Conservation (phyloP, 202 grass and related monocot genomes). For the Saccharum hybrid region DNA sequence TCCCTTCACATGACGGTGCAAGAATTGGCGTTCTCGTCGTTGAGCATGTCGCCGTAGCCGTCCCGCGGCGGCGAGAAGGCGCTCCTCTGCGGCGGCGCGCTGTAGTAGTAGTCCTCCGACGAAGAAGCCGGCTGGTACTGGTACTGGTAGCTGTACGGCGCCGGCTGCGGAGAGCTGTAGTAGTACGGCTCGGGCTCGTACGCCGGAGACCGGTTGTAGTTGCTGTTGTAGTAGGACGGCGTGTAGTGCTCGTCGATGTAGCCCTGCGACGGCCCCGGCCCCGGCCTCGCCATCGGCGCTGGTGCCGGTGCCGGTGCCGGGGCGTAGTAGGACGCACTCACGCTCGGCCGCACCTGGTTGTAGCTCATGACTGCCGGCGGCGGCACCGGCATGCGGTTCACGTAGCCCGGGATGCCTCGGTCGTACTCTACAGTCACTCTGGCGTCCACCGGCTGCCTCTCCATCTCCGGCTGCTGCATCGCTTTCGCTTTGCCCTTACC, state of each 20-base stretch:
- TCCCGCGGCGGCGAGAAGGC: conserved; percentile 57
- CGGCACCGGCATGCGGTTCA: conserved; percentile 44
- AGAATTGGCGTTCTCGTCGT: conserved; percentile 82
- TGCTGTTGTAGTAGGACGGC: conserved; percentile 43
- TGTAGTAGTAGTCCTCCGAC: conserved; percentile 61
- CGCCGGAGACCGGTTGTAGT: conserved; percentile 28
- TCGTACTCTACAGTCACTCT: conserved; percentile 47
- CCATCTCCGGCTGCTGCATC: conserved; percentile 31
- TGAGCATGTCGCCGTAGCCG: conserved; percentile 63
- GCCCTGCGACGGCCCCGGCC: conserved; percentile 44
- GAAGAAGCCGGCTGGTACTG: conserved; percentile 32
- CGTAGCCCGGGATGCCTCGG: conserved; percentile 35
- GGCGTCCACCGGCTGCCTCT: conserved; percentile 41
- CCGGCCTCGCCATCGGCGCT: conserved; percentile 29
- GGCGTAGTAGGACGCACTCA: conserved; percentile 77
- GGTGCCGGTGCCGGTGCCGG: conserved; percentile 36
- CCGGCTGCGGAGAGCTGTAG: conserved; percentile 49
- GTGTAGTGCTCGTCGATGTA: conserved; percentile 59
- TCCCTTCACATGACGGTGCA: conserved; percentile 75
- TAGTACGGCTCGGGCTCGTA: conserved; percentile 65
- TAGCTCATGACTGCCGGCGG: conserved; percentile 74
- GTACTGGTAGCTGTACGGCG: conserved; percentile 43
- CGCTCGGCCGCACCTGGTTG: conserved; percentile 64
- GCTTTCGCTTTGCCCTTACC: conserved; percentile 49
- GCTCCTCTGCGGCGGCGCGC: conserved; percentile 49